phyloP scores from a whole-genome alignment of 306 rosid genomes.

The Vigna reflexopilosa region DNA sequence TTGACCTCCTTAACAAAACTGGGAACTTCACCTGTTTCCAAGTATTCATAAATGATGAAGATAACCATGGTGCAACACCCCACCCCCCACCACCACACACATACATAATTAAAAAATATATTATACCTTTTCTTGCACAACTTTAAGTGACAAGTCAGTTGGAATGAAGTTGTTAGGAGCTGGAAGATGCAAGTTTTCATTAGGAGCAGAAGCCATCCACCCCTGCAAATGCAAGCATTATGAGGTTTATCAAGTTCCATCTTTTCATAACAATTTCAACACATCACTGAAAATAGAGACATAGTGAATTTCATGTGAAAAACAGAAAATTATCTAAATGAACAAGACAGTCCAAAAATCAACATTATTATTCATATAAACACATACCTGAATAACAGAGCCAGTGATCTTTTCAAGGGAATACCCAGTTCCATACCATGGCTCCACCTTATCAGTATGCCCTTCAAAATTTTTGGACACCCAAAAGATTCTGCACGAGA shows the following conservation, averaged over 20 bases:
- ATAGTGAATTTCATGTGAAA: slow-evolving; percentile 29
- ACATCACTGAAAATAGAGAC: slow-evolving; percentile 21
- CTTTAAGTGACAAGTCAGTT: slow-evolving; percentile 82
- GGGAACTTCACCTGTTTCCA: slow-evolving; percentile 81
- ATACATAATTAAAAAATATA: slow-evolving; percentile 2
- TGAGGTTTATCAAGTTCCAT: slow-evolving; percentile 39
- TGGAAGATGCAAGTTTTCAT: slow-evolving; percentile 83
- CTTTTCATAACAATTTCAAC: slow-evolving; percentile 26
- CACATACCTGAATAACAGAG: slow-evolving; percentile 75
- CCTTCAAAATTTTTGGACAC: slow-evolving; percentile 85
- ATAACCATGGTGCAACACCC: slow-evolving; percentile 8
- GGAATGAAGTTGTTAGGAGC: slow-evolving; percentile 80
- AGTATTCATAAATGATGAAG: slow-evolving; percentile 41
- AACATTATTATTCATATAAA: slow-evolving; percentile 16
- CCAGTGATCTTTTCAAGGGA: slow-evolving; percentile 66
- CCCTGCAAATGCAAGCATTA: slow-evolving; percentile 60
- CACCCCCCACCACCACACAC: too few species aligned
- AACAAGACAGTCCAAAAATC: slow-evolving; percentile 37
- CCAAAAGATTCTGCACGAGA: slow-evolving; percentile 83
- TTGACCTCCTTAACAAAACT: slow-evolving; percentile 69
- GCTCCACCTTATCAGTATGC: slow-evolving; percentile 74
- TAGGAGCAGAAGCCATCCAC: slow-evolving; percentile 79
- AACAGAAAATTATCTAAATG: slow-evolving; percentile 32
- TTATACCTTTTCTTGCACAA: slow-evolving; percentile 64
- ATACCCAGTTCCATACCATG: slow-evolving; percentile 95